Evolutionary conservation across 208 protist genomes (phyloP).

Genomic region (Trypanosoma vivax): DNA sequence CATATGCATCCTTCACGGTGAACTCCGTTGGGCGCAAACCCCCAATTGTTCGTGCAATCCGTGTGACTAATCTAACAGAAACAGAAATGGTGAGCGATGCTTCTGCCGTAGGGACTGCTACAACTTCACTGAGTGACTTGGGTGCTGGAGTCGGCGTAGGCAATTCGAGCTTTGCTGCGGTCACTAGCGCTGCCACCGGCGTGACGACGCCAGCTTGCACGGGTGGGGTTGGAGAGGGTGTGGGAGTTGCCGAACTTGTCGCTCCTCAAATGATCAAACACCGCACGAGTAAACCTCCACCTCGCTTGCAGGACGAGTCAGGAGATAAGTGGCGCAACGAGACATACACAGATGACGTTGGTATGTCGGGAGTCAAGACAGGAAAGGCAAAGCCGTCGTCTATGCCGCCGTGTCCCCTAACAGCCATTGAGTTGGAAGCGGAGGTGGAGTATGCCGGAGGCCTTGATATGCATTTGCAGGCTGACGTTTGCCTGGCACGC

Average conservation of each 20-base stretch:
- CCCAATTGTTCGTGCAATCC: slow-evolving; percentile 56
- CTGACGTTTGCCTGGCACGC: slow-evolving; percentile 63
- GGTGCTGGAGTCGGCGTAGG: not conserved
- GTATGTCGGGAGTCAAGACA: not conserved
- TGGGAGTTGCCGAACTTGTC: not conserved
- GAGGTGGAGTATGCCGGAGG: slow-evolving; percentile 79
- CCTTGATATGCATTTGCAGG: slow-evolving; percentile 50
- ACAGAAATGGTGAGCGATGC: slow-evolving; percentile 5
- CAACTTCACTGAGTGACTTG: not conserved
- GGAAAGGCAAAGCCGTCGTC: not conserved
- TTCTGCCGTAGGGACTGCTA: not conserved
- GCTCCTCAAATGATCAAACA: slow-evolving; percentile 1
- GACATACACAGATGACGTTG: not conserved
- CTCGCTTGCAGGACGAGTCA: not conserved
- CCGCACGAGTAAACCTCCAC: not conserved
- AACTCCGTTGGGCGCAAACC: slow-evolving; percentile 51
- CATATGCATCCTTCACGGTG: slow-evolving; percentile 55
- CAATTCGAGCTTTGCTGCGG: no score
- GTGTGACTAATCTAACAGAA: slow-evolving; percentile 30
- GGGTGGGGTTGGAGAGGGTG: no score
- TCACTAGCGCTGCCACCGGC: not conserved
- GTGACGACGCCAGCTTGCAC: not conserved
- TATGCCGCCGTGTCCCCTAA: not conserved
- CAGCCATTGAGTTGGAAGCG: slow-evolving; percentile 55
- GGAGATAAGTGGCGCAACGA: slow-evolving; percentile 6